phyloP scores from a whole-genome alignment of 106 monocot species.

The Dioscorea zingiberensis region DNA sequence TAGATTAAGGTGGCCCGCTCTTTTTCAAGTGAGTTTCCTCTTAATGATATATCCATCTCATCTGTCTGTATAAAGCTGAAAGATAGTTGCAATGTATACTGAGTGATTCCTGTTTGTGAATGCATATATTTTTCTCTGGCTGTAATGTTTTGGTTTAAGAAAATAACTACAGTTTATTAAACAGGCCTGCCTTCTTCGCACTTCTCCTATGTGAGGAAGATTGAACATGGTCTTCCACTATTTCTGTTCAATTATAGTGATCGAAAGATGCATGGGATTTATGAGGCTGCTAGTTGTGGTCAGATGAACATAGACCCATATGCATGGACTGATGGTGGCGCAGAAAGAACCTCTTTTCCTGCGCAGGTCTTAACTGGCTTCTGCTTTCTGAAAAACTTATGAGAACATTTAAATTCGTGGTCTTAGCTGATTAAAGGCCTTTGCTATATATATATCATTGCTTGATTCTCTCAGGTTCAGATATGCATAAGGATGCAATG shows the following conservation, averaged over 20 bases:
- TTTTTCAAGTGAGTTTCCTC: too few species aligned
- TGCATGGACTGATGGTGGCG: slow-evolving; percentile 48
- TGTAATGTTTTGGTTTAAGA: slow-evolving; percentile 22
- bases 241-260: slow-evolving; percentile 62
- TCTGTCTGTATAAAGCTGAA: too few species aligned
- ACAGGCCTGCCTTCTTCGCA: slow-evolving; percentile 51
- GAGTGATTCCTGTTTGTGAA: background rate
- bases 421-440: too few species aligned
- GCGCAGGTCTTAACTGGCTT: slow-evolving; percentile 36
- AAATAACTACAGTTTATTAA: slow-evolving; percentile 12
- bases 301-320: slow-evolving; percentile 55
- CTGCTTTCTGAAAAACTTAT: too few species aligned
- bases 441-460: background rate
- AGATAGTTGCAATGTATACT: too few species aligned
- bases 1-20: background rate
- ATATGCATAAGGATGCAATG: slow-evolving; percentile 23
- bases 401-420: too few species aligned
- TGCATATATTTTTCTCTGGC: background rate
- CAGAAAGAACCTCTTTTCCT: slow-evolving; percentile 39
- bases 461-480: slow-evolving; percentile 28
- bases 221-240: slow-evolving; percentile 49
- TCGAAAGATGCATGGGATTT: slow-evolving; percentile 51
- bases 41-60: too few species aligned
- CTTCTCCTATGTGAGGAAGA: slow-evolving; percentile 43
- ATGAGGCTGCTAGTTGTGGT: slow-evolving; percentile 49